Evolutionary conservation across 140 eudicot species (phyloP), one percentile per base, ranked within the genome.

Genomic region (Cichorium intybus): DNA sequence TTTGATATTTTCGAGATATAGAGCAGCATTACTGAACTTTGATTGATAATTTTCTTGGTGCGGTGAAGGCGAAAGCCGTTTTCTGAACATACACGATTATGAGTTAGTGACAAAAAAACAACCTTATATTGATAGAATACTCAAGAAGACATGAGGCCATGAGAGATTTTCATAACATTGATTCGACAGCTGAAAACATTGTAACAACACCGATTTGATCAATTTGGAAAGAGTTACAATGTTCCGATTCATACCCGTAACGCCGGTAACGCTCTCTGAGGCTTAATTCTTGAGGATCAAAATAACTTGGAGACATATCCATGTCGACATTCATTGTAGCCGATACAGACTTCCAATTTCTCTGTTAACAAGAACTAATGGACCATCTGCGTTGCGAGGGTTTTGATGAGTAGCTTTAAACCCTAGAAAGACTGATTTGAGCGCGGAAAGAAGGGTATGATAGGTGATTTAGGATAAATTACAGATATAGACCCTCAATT

Each of bases 251-350:
- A 7, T 84, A 90, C 97, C 97, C 94, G 86, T 82, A 90, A 22
- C 97, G 93, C 33, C 97, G 95, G 70, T 29, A 90, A 49, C 84
- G 94, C 81, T 84, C 84, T 31, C 97, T 68, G 60, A 11, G 41
- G 43, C 69, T 75, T 66, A 87, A 73, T 63, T 84, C 84, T 45
- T 80, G 76, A 49, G 95, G 89, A 57, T 90, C 87, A 26, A 81
- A 78, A 55, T 73, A 76, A 76, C 88, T 68, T 3, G 97, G 97
- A 68, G 97, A 89, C 65, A 88, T 41, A 24, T 85, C 95, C 95
- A 86, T 81, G 11, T 90, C 93, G 15, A 84, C 64, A n/a, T 81
- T 80, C 95, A 79, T 79, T 29, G 22, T 53, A 31, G 31, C 54
- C 22, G 60, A 26, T 26, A 26, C 29, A 4, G 4, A 3, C 15